phyloP scores from a whole-genome alignment of 768 basidiomycete genomes.

The Pseudohyphozyma bogoriensis region DNA sequence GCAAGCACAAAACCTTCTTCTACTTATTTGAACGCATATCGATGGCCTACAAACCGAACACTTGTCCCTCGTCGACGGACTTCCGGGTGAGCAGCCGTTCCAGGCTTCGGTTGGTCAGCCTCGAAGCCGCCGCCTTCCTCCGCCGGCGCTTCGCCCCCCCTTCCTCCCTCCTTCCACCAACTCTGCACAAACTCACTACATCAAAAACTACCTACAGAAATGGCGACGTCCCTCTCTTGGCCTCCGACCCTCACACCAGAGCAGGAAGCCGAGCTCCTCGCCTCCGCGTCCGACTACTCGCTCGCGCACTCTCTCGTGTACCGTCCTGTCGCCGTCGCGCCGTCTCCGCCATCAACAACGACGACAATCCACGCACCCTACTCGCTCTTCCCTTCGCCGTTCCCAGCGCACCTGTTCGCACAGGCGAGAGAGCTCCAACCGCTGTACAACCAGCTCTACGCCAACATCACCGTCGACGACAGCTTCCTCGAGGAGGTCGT shows the following conservation, averaged over 20 bases:
- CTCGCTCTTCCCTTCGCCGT: constrained; percentile 74
- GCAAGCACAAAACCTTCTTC: no score
- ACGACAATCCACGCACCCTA: constrained; percentile 86
- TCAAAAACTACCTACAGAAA: not conserved
- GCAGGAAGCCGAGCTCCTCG: constrained; percentile 7
- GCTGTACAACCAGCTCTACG: constrained; percentile 74
- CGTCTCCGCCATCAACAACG: constrained; percentile 48
- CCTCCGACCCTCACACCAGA: not conserved
- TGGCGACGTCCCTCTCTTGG: not conserved
- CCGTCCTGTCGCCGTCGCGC: constrained; percentile 45
- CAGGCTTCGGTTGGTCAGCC: no score
- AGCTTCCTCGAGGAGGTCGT: constrained; percentile 73
- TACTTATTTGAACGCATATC: no score
- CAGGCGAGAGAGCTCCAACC: constrained; percentile 59
- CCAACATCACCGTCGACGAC: constrained; percentile 65
- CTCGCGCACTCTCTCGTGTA: constrained; percentile 76
- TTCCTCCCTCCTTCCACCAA: no score
- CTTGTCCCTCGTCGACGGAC: no score
- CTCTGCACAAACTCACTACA: no score
- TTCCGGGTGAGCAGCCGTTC: no score
- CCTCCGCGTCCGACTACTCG: constrained; percentile 55
- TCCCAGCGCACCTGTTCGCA: constrained; percentile 62
- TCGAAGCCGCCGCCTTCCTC: no score
- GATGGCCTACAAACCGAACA: no score
- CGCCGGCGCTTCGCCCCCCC: no score